phyloP scores from a whole-genome alignment of 768 basidiomycete species.

The Calocera viscosa region DNA sequence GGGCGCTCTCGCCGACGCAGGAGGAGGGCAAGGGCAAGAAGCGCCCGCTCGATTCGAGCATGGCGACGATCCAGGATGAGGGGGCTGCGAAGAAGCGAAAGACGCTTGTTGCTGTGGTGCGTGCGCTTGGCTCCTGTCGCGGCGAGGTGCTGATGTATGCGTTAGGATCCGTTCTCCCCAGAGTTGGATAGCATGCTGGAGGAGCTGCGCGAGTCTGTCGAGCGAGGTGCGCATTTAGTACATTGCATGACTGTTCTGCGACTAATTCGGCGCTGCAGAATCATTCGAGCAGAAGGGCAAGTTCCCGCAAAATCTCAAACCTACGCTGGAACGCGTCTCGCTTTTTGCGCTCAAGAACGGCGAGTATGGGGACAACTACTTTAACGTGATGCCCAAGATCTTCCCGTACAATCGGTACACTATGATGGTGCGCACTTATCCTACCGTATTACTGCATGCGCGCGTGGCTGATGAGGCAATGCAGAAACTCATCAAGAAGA shows the following conservation, averaged over 20 bases:
- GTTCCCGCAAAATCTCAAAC: constrained; percentile 74
- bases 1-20: background rate
- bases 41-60: constrained; percentile 26
- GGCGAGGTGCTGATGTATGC: background rate
- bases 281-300: constrained; percentile 72
- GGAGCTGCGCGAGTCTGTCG: constrained; percentile 47
- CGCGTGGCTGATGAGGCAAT: background rate
- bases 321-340: constrained; percentile 55
- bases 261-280: constrained; percentile 34
- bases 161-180: constrained; percentile 47
- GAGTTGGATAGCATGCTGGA: constrained; percentile 52
- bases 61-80: background rate
- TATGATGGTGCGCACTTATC: constrained; percentile 50
- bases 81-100: constrained; percentile 6
- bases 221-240: constrained; percentile 35
- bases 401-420: constrained; percentile 96
- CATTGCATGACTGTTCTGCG: background rate
- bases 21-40: constrained; percentile 29
- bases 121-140: background rate
- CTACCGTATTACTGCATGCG: background rate
- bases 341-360: constrained; percentile 67
- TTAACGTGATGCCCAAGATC: constrained; percentile 69
- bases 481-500: constrained; percentile 86
- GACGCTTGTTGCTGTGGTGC: constrained; percentile 9
- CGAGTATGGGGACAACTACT: constrained; percentile 87